These are phyloP conservation scores for Apiospora marii DNA, from an alignment of 2,329 filamentous ascomycete genomes.

Conservation along the genomic window DNA sequence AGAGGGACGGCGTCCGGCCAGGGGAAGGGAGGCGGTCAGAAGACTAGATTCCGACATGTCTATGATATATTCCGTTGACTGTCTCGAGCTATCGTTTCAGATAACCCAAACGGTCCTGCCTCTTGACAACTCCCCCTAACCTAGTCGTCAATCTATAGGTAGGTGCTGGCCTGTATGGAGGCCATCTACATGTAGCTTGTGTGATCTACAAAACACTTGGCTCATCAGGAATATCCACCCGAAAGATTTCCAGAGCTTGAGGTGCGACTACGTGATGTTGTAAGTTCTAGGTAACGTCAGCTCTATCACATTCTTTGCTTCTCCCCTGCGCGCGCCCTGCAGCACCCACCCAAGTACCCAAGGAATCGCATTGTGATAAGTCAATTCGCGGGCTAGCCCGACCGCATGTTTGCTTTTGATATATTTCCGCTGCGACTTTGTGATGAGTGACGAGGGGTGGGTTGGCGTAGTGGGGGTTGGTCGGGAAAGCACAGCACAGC, in stretches of 20 bases:
- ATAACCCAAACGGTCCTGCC: not conserved
- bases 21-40: not conserved
- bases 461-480: not conserved
- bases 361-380: not conserved
- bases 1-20: not conserved
- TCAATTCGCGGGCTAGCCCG: slow-evolving; percentile 12
- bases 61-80: not conserved
- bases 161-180: not conserved
- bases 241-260: not conserved
- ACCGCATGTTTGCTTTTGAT: slow-evolving; percentile 15
- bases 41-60: not conserved
- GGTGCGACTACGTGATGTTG: not conserved
- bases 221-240: not conserved
- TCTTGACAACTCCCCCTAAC: not conserved
- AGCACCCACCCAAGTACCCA: not conserved
- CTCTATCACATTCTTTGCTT: not conserved
- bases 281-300: not conserved
- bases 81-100: slow-evolving; percentile 3
- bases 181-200: not conserved
- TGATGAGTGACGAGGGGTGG: not conserved
- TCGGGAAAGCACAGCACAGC: not conserved
- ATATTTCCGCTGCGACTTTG: not conserved
- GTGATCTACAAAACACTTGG: slow-evolving; percentile 9
- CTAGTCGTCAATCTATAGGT: not conserved
- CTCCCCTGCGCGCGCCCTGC: not conserved